Conservation (phyloP, 306 rosid species). For the Crotalaria pallida region DNA sequence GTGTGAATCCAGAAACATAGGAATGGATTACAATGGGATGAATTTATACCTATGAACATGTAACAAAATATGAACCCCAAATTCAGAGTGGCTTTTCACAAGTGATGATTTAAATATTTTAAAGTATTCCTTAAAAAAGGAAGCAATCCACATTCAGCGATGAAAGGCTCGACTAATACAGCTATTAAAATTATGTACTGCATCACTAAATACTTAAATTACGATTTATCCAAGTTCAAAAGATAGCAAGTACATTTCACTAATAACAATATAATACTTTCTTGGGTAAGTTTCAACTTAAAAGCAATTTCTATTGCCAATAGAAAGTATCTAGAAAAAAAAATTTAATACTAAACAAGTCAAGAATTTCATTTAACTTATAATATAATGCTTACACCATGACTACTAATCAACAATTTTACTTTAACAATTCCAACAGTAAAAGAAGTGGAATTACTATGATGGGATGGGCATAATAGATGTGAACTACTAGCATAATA, state of each 20-base stretch:
- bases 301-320: neutral
- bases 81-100: neutral
- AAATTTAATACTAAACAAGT: neutral
- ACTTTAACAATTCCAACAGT: neutral
- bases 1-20: constrained; percentile 3
- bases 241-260: neutral
- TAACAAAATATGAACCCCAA: neutral
- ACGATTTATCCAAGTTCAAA: too few species aligned
- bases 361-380: constrained; percentile 4
- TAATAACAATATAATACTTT: neutral
- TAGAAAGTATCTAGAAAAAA: neutral
- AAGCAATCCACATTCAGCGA: neutral
- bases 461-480: neutral
- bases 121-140: neutral
- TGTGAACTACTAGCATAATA: neutral
- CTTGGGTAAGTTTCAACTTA: neutral
- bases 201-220: neutral
- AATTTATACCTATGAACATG: neutral
- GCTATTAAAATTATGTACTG: neutral
- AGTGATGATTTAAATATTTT: neutral
- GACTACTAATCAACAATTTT: neutral
- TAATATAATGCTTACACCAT: neutral
- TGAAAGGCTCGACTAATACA: neutral
- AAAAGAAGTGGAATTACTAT: neutral
- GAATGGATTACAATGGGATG: constrained; percentile 1